A percentile compares a stretch with the other conserved stretches of the same genome.
Conservation (phyloP, 2,329 filamentous ascomycete genomes). For the Xylaria sp. region DNA sequence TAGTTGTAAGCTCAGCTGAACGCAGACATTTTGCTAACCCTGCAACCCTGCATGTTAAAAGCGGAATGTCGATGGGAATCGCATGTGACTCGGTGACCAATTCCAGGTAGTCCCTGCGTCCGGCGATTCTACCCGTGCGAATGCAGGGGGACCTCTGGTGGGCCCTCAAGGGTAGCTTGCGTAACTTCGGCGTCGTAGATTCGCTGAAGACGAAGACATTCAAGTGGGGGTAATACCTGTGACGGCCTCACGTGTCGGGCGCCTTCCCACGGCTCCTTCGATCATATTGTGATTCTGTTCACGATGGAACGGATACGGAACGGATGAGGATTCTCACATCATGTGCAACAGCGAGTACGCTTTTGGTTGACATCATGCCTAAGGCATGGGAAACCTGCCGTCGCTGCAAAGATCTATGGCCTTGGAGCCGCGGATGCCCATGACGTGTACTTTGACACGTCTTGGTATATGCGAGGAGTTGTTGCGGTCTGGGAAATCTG, state of each 20-base stretch:
- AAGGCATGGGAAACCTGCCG: slow-evolving; percentile 20
- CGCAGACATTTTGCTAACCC: background rate
- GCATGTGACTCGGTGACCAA: slow-evolving; percentile 25
- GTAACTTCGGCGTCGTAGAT: slow-evolving; percentile 26
- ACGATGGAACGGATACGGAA: slow-evolving; percentile 23
- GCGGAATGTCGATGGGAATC: slow-evolving; percentile 23
- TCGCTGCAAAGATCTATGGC: slow-evolving; percentile 23
- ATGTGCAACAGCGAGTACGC: slow-evolving; percentile 21
- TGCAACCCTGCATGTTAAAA: no score
- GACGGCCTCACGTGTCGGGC: slow-evolving; percentile 17
- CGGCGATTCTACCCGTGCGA: slow-evolving; percentile 16
- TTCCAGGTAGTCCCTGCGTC: slow-evolving; percentile 23
- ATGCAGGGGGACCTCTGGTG: slow-evolving; percentile 20
- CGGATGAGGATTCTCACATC: slow-evolving; percentile 19
- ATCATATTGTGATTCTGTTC: slow-evolving; percentile 19
- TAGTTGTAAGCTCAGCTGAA: background rate
- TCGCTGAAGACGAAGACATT: slow-evolving; percentile 22
- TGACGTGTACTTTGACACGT: slow-evolving; percentile 22
- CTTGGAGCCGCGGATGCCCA: slow-evolving; percentile 24
- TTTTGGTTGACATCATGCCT: slow-evolving; percentile 21
- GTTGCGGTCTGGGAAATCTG: background rate
- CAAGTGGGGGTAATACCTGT: slow-evolving; percentile 13
- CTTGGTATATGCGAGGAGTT: slow-evolving; percentile 20
- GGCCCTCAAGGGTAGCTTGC: slow-evolving; percentile 24
- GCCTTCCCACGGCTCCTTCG: slow-evolving; percentile 19